phyloP scores from a whole-genome alignment of 768 basidiomycete species.

The Rhizopogon roseolus region DNA sequence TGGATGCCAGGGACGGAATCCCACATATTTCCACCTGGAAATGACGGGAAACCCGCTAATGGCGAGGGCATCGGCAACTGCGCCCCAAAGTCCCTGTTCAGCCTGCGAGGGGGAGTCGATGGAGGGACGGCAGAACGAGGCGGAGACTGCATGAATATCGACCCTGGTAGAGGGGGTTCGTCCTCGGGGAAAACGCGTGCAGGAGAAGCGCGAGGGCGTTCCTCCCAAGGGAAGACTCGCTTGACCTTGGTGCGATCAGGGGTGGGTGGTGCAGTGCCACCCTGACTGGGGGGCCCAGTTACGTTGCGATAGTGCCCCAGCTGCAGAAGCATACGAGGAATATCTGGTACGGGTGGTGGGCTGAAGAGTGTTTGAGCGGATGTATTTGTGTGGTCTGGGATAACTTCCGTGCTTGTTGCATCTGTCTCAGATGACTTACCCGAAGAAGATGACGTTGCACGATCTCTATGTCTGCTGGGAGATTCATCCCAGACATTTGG shows the following conservation, averaged over 20 bases:
- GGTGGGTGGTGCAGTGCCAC: constrained; percentile 37
- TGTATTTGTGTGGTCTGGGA: constrained; percentile 10
- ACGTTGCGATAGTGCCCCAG: constrained; percentile 75
- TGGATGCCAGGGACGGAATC: constrained; percentile 79
- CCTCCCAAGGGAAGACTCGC: constrained; percentile 94
- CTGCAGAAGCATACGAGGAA: constrained; percentile 61
- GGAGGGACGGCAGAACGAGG: constrained; percentile 33
- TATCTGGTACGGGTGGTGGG: constrained; percentile 53
- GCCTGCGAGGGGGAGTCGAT: constrained; percentile 19
- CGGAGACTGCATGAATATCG: constrained; percentile 15
- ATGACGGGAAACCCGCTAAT: constrained; percentile 45
- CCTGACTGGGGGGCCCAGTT: constrained; percentile 35
- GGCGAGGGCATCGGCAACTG: constrained; percentile 29
- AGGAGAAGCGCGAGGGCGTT: constrained; percentile 60
- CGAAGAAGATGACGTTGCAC: constrained; percentile 31
- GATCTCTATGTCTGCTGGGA: constrained; percentile 35
- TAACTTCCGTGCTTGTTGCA: constrained; percentile 14
- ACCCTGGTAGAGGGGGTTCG: constrained; percentile 48
- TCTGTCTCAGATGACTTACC: constrained; percentile 22
- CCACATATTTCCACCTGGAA: constrained; percentile 80
- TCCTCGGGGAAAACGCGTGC: constrained; percentile 70
- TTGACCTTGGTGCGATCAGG: constrained; percentile 75
- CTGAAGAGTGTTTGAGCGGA: constrained; percentile 46
- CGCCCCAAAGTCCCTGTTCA: constrained; percentile 1
- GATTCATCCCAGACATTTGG: constrained; percentile 83